Conservation (phyloP, 2,329 filamentous ascomycete species). For the Fusarium chlamydosporum region DNA sequence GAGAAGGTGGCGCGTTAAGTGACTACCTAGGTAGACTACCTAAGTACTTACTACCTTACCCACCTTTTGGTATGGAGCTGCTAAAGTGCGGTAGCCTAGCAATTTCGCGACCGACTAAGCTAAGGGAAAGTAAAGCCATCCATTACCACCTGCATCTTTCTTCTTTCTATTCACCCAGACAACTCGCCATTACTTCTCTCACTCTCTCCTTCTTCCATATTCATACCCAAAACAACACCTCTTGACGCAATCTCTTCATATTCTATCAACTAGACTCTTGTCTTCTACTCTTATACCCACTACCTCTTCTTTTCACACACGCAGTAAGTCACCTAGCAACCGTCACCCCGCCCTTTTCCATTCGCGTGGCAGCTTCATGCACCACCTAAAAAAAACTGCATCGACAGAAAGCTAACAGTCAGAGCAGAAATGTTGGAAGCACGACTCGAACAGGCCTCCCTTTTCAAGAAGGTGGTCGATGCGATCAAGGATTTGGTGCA, state of each 20-base stretch:
- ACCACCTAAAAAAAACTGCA: conserved; percentile 9
- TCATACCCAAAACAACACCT: conserved; percentile 3
- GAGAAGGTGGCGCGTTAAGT: conserved; percentile 37
- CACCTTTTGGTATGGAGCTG: conserved; percentile 19
- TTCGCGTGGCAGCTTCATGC: conserved; percentile 35
- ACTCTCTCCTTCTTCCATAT: not conserved
- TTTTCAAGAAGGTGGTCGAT: conserved; percentile 99
- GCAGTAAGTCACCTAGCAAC: conserved; percentile 40
- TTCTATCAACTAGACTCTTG: not conserved
- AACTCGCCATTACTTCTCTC: conserved; percentile 10
- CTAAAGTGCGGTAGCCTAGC: conserved; percentile 30
- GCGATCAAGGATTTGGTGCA: conserved; percentile 99
- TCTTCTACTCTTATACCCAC: not conserved
- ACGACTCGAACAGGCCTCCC: conserved; percentile 91
- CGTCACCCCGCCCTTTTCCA: conserved; percentile 34
- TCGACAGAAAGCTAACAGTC: conserved; percentile 34
- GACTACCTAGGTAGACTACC: too few species aligned
- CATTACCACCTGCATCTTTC: conserved; percentile 33
- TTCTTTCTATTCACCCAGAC: conserved; percentile 32
- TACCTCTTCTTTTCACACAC: not conserved
- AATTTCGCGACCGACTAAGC: conserved; percentile 35
- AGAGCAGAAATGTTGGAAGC: conserved; percentile 87
- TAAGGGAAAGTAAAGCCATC: conserved; percentile 13
- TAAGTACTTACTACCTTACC: too few species aligned
- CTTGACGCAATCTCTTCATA: not conserved